These are phyloP conservation scores for Saccharomycopsis selenospora DNA, from an alignment of 805 yeast genomes.

Conservation along the genomic window DNA sequence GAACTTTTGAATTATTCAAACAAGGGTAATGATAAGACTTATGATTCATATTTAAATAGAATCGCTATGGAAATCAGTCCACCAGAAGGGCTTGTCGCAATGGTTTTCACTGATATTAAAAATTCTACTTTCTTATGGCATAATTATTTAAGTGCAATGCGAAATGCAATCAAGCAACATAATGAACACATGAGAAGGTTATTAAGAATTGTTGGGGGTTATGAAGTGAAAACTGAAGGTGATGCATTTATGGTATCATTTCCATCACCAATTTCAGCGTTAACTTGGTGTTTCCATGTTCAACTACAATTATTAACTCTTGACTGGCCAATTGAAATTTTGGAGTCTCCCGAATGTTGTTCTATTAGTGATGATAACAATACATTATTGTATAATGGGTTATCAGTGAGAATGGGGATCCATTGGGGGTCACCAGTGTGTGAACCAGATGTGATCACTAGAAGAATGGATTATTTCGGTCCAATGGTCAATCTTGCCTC, in stretches of 20 bases:
- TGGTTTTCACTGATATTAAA: slow-evolving; percentile 96
- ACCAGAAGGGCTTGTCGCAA: slow-evolving; percentile 88
- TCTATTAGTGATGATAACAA: slow-evolving; percentile 59
- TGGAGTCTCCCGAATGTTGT: slow-evolving; percentile 77
- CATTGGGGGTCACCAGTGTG: slow-evolving; percentile 98
- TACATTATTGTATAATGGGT: slow-evolving; percentile 67
- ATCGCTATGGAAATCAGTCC: slow-evolving; percentile 88
- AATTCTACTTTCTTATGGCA: slow-evolving; percentile 95
- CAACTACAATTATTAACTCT: slow-evolving; percentile 76
- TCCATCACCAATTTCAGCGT: slow-evolving; percentile 83
- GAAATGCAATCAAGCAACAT: slow-evolving; percentile 93
- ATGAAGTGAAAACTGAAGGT: slow-evolving; percentile 98
- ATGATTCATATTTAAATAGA: slow-evolving; percentile 71
- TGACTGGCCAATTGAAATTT: slow-evolving; percentile 93
- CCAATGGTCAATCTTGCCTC: slow-evolving; percentile 97
- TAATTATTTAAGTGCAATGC: slow-evolving; percentile 84
- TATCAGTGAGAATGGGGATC: slow-evolving; percentile 95
- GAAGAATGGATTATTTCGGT: slow-evolving; percentile 98
- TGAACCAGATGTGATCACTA: slow-evolving; percentile 88
- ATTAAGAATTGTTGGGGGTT: slow-evolving; percentile 87
- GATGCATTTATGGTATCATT: slow-evolving; percentile 98
- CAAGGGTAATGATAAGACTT: slow-evolving; percentile 46
- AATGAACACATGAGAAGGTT: slow-evolving; percentile 92
- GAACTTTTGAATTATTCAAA: slow-evolving; percentile 33
- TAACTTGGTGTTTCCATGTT: slow-evolving; percentile 90